These are phyloP conservation scores for Xylaria multiplex DNA, from an alignment of 2,329 filamentous ascomycete genomes.

Conservation along the genomic window DNA sequence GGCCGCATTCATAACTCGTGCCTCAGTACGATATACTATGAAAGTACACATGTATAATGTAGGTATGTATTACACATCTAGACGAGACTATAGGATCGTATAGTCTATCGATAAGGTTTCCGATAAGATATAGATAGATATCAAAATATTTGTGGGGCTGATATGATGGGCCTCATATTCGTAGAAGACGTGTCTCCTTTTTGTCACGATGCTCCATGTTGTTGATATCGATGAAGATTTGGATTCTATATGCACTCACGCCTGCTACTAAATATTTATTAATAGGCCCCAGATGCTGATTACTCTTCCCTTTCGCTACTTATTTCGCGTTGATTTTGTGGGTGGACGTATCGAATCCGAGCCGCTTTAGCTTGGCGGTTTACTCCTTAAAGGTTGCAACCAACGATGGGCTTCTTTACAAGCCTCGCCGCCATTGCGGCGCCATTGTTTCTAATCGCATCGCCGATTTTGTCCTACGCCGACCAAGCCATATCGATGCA, in stretches of 20 bases:
- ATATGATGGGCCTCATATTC: slow-evolving; percentile 1
- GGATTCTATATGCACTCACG: neutral
- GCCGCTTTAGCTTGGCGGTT: slow-evolving; percentile 15
- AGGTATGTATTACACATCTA: too few relatives aligned
- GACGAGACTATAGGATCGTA: neutral
- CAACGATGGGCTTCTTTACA: slow-evolving; percentile 57
- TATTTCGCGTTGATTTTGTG: slow-evolving; percentile 17
- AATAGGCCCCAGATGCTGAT: slow-evolving; percentile 17
- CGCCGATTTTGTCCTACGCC: slow-evolving; percentile 71
- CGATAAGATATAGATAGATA: slow-evolving; percentile 8
- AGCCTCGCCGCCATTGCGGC: slow-evolving; percentile 66
- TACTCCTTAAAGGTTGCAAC: slow-evolving; percentile 17
- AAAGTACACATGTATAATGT: too few relatives aligned
- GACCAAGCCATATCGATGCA: slow-evolving; percentile 75
- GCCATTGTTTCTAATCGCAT: slow-evolving; percentile 71
- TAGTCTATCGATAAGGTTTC: slow-evolving; percentile 22
- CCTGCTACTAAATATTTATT: neutral
- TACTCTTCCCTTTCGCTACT: slow-evolving; percentile 3
- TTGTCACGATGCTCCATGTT: slow-evolving; percentile 1
- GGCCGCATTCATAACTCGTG: too few relatives aligned
- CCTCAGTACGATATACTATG: too few relatives aligned
- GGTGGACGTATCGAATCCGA: slow-evolving; percentile 12
- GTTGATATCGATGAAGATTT: slow-evolving; percentile 9
- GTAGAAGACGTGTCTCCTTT: slow-evolving; percentile 30
- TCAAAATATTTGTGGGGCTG: slow-evolving; percentile 21